Conservation (phyloP, 2,329 filamentous ascomycete species). For the Xylariaceae sp. region DNA sequence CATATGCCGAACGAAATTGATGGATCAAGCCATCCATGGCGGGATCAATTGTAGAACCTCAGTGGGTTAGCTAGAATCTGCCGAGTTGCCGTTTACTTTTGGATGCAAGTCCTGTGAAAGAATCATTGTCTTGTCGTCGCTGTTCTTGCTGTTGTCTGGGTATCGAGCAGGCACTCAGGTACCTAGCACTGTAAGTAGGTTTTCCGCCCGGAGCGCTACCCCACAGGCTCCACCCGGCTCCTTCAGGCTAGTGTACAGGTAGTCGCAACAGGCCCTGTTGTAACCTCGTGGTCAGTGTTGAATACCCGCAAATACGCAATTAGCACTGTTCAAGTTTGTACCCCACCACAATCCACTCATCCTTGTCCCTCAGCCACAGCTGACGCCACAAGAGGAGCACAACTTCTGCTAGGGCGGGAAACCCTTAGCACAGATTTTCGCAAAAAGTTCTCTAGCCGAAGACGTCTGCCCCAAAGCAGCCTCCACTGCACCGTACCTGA, state of each 20-base stretch:
- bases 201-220: too few relatives aligned
- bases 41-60: not conserved
- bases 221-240: too few relatives aligned
- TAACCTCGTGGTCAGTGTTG: too few relatives aligned
- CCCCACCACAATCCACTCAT: not conserved
- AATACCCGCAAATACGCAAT: not conserved
- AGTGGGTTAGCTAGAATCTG: not conserved
- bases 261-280: too few relatives aligned
- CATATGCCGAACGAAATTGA: constrained; percentile 66
- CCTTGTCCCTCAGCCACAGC: constrained; percentile 4
- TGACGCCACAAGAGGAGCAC: not conserved
- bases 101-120: not conserved
- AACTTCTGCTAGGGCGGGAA: constrained; percentile 29
- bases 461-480: constrained; percentile 20
- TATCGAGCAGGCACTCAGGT: not conserved
- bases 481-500: constrained; percentile 24
- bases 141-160: constrained; percentile 5
- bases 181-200: not conserved
- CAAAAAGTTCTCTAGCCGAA: constrained; percentile 30
- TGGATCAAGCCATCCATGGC: constrained; percentile 64
- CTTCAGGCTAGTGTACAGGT: too few relatives aligned
- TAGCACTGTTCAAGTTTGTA: not conserved
- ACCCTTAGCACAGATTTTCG: constrained; percentile 32
- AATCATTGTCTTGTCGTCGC: not conserved
- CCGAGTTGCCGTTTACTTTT: not conserved